Conservation (phyloP, 257 asterid genomes). For the Orobanche coerulescens region DNA sequence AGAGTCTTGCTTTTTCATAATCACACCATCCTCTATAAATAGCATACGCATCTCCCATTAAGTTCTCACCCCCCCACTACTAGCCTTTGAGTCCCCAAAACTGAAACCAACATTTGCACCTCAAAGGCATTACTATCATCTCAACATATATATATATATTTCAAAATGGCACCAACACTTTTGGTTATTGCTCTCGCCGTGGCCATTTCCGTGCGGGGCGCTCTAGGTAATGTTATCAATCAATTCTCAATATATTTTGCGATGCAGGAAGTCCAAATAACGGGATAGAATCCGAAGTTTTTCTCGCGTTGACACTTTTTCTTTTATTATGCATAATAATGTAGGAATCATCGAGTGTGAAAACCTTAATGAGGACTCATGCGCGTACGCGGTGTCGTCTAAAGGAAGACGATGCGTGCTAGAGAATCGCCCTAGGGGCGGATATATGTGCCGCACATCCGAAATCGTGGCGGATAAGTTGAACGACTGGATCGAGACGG, state of each 20-base stretch:
- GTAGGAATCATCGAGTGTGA: conserved; percentile 51
- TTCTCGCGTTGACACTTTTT: too few relatives aligned
- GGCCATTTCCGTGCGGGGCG: conserved; percentile 18
- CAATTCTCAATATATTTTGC: too few relatives aligned
- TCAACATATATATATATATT: too few relatives aligned
- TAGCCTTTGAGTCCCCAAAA: background rate
- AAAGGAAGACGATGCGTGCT: conserved; percentile 61
- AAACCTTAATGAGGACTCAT: conserved; percentile 31
- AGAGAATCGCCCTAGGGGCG: conserved; percentile 42
- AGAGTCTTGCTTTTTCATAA: conserved; percentile 1
- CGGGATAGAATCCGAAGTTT: too few relatives aligned
- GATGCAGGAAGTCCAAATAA: too few relatives aligned
- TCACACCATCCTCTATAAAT: conserved; percentile 9
- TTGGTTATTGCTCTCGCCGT: conserved; percentile 23
- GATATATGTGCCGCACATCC: conserved; percentile 45
- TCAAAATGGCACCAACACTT: conserved; percentile 38
- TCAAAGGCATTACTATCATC: too few relatives aligned
- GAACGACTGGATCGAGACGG: conserved; percentile 50
- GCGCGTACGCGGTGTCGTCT: conserved; percentile 56
- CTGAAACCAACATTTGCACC: background rate
- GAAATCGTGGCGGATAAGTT: conserved; percentile 50
- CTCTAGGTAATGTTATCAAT: conserved; percentile 26
- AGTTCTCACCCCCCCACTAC: background rate
- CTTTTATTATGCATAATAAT: too few relatives aligned
- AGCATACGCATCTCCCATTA: background rate